Evolutionary conservation across 148 eudicot species (phyloP), one percentile per base, ranked within the genome.

Genomic region (Chenopodium album): DNA sequence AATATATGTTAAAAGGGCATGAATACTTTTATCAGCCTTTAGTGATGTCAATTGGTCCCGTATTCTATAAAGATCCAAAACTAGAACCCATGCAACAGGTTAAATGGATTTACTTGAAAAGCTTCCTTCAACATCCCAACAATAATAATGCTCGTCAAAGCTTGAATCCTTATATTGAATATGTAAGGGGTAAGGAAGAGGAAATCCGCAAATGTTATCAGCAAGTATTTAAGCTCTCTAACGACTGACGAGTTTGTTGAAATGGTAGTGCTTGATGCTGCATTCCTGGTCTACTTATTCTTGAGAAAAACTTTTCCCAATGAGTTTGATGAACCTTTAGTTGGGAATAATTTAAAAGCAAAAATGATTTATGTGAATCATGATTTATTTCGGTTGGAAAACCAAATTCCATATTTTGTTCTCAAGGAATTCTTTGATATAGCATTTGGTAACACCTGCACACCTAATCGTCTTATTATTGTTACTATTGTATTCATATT

Each of bases 251-350:
- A 82, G 13, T 75, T 83, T 41, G 54, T 79, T 17, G 37, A 74
- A 56, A 79, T 83, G 85, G 9, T 83, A 28, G 34, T 83, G 3
- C 4, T 79, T 17, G 85, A 83, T 56, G 82, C 79, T 66, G 5
- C 79, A 9, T 83, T 83, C 56, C 41, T 83, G 23, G 22, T 85
- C 2, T 65, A 65, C 78, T 4, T 37, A n/a, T 31, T 83, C n/a
- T 31, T 44, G 26, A n/a, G 54, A 63, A 20, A 1, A 16, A 19
- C 22, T 31, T 31, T 31, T 31, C 32, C 32, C 32, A 31, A 31
- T 1, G 1, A 31, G 32, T 5, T 46, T 46, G 48, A 46, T 46
- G 2, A 8, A 7, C 50, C 59, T 23, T 23, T 13, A 12, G 3
- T 12, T 10, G 59, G 13, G 31, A 73, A 48, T 5, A 63, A 11